Conservation (phyloP, 2,329 filamentous ascomycete species). For the Pseudocercospora fuligena region DNA sequence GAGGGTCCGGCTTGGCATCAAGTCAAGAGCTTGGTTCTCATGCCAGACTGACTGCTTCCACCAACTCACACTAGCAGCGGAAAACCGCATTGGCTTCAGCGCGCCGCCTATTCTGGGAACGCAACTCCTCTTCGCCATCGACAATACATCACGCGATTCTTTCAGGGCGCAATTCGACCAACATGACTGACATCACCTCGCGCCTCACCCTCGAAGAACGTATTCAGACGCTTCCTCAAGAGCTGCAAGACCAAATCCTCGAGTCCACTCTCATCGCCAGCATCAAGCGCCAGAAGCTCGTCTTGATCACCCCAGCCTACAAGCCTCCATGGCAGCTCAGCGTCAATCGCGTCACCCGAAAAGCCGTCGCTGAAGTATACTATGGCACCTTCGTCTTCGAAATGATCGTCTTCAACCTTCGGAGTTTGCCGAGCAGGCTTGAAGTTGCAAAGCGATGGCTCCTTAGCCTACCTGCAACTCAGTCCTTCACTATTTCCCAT, state of each 20-base stretch:
- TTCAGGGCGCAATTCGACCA: not conserved
- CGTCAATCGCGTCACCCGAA: constrained; percentile 6
- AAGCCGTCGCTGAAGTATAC: not conserved
- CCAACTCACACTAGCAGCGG: no score
- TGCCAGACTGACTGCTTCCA: no score
- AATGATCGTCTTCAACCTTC: not conserved
- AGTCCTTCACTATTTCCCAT: not conserved
- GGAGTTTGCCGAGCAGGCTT: no score
- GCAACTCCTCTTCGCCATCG: no score
- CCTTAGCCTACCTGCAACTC: not conserved
- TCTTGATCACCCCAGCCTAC: not conserved
- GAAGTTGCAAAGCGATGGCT: not conserved
- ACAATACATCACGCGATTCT: no score
- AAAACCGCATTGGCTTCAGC: no score
- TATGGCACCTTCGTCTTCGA: not conserved
- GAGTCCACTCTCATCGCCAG: not conserved
- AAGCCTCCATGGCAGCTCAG: constrained; percentile 13
- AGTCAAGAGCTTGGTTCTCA: no score
- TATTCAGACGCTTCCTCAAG: not conserved
- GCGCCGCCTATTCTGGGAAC: no score
- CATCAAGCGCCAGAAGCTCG: not conserved
- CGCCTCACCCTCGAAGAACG: not conserved
- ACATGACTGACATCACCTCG: not conserved
- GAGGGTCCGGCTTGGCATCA: no score
- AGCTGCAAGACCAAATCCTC: not conserved